A percentile compares a stretch with the other conserved stretches of the same genome.
Conservation (phyloP, 1,284 basidiomycete genomes). For the Takashimella tepidaria region DNA sequence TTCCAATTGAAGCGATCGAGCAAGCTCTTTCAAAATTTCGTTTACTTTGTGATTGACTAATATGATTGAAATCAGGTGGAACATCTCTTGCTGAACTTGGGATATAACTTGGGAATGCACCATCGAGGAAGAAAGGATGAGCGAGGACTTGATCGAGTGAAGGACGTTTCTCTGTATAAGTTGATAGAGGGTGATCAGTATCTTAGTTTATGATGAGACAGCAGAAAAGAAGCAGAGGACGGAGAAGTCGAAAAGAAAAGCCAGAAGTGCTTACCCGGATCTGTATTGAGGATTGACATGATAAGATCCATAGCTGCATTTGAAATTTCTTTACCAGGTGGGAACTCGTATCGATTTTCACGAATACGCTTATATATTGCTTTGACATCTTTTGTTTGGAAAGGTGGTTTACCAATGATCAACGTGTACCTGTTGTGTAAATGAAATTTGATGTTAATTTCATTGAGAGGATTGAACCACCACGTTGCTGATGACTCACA, state of each 20-base stretch:
- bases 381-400: conserved; percentile 97
- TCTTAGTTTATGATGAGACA: neutral
- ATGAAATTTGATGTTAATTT: no score
- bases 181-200: neutral
- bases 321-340: conserved; percentile 68
- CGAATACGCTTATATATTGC: conserved; percentile 92
- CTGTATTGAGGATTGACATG: conserved; percentile 74
- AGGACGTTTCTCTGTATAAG: conserved; percentile 58
- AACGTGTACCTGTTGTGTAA: conserved; percentile 68
- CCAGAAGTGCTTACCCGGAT: conserved; percentile 61
- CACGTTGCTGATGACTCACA: no score
- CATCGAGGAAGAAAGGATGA: conserved; percentile 78
- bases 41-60: conserved; percentile 60
- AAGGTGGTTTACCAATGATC: conserved; percentile 87
- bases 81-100: conserved; percentile 70
- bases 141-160: conserved; percentile 78
- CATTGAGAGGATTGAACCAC: no score
- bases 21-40: conserved; percentile 57
- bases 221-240: neutral
- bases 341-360: conserved; percentile 91
- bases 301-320: conserved; percentile 71
- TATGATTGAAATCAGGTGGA: conserved; percentile 66
- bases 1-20: conserved; percentile 35
- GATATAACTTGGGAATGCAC: conserved; percentile 73
- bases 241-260: no score